phyloP scores from a whole-genome alignment of 441 rosid genomes.

The Caryocar brasiliense region DNA sequence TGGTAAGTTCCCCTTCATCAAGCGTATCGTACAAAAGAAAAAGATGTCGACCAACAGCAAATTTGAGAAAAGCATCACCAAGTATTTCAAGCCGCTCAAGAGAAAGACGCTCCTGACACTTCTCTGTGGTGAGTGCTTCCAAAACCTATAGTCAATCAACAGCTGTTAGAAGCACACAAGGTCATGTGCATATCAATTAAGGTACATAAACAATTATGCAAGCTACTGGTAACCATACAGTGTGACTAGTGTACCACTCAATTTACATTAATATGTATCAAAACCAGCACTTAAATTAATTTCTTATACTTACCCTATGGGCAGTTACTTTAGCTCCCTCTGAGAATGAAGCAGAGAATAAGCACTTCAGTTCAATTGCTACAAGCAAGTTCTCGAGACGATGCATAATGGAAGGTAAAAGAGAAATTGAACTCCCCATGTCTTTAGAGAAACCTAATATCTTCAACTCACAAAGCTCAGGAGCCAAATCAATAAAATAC shows the following conservation, averaged over 20 bases:
- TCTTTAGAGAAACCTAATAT: constrained; percentile 84
- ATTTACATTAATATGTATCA: no score
- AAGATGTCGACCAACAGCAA: constrained; percentile 71
- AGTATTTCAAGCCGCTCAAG: constrained; percentile 91
- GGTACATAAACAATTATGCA: no score
- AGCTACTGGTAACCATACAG: neutral
- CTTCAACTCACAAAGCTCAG: constrained; percentile 87
- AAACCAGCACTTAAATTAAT: constrained; percentile 12
- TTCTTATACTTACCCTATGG: constrained; percentile 37
- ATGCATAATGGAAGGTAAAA: constrained; percentile 91
- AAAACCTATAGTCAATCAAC: constrained; percentile 46
- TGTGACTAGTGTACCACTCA: no score
- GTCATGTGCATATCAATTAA: constrained; percentile 2
- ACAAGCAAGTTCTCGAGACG: constrained; percentile 87
- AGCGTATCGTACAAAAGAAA: constrained; percentile 67
- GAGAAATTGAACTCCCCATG: constrained; percentile 81
- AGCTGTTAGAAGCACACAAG: constrained; percentile 14
- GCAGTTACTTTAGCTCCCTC: constrained; percentile 76
- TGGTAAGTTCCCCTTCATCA: constrained; percentile 86
- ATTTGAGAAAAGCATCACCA: constrained; percentile 94
- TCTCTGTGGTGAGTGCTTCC: constrained; percentile 95
- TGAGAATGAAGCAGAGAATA: constrained; percentile 54
- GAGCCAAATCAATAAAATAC: constrained; percentile 67
- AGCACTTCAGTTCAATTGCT: constrained; percentile 75
- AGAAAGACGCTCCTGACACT: constrained; percentile 90